Evolutionary conservation across 805 yeast genomes (phyloP), one percentile per base, ranked within the genome.

Genomic region (Saccharomycopsis fibuligera): DNA sequence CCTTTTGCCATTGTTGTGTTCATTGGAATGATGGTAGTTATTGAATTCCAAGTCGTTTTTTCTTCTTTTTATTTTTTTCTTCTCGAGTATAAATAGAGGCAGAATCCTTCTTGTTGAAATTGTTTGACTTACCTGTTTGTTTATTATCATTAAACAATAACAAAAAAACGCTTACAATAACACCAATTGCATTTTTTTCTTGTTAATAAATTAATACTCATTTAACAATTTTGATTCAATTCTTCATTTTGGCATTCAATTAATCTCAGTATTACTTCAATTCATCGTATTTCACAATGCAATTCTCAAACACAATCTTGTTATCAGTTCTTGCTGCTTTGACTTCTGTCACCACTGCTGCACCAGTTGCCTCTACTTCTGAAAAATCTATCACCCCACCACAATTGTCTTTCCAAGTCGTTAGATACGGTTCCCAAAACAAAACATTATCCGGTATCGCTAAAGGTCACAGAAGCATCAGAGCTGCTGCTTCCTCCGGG

Each of bases 261-360:
- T 37, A 17, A 12, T 35, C 14, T n/a, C 24, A 16, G 12, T 22
- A 21, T 8, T 31, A 17, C 27, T 19, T 25, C 17, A 16, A 25
- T 41, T 22, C 12, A 17, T 36, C 19, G 24, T 41, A 19, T 36
- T 12, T 4, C 40, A 5, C 40, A 22, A 50, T 50, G 54, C 47
- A 49, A 41, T 41, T 50, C 40, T 42, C 54, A 10, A 40, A 25
- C 17, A 31, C 52, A n/a, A 40, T 47, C 38, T 39, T 50, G 22
- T 41, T 47, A 8, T 50, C 54, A 6, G 47, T 50, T 19, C 25
- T 44, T 19, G 42, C 54, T 16, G 27, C 51, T 14, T 43, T 50
- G 44, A 35, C 23, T 14, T 41, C 21, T n/a, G 12, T 31, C 4
- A 31, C 48, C 38, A 17, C 43, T 41, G 50, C 54, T 47, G 54